A percentile compares a stretch with the other conserved stretches of the same genome.
Conservation (phyloP, 495 filamentous ascomycete species). For the Tuber magnatum region DNA sequence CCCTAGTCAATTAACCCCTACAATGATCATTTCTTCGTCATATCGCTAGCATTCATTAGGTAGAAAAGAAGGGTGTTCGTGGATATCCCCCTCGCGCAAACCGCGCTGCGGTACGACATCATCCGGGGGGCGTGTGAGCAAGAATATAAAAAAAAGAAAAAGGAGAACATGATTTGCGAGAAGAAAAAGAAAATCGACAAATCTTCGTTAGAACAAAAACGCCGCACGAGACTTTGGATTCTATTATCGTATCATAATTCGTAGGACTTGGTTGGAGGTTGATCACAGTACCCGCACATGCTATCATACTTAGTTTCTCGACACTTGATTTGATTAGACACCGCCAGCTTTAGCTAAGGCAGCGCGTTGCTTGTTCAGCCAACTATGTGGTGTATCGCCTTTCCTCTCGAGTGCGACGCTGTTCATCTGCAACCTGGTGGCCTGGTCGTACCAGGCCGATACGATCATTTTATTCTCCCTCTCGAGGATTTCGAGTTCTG, state of each 20-base stretch:
- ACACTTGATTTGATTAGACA: not conserved
- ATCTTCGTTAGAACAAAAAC: not conserved
- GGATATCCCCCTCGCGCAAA: not conserved
- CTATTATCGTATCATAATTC: not conserved
- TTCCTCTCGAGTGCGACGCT: slow-evolving; percentile 68
- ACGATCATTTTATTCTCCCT: slow-evolving; percentile 78
- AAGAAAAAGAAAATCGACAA: not conserved
- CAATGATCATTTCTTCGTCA: not conserved
- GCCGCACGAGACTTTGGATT: not conserved
- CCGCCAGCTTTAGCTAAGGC: not conserved
- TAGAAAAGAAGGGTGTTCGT: not conserved
- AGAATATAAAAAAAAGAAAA: not conserved
- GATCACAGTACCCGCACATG: not conserved
- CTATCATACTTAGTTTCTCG: not conserved
- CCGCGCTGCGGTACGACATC: not conserved
- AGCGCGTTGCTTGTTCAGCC: slow-evolving; percentile 69
- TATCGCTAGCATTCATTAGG: not conserved
- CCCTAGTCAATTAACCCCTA: not conserved
- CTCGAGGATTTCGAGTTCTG: slow-evolving; percentile 63
- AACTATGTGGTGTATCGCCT: slow-evolving; percentile 73
- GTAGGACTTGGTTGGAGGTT: not conserved
- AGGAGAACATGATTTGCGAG: not conserved
- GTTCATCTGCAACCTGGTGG: slow-evolving; percentile 77
- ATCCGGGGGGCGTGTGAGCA: not conserved
- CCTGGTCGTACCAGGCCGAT: slow-evolving; percentile 87